Conservation (phyloP, 2,329 filamentous ascomycete genomes). For the Hypocrella siamensis region DNA sequence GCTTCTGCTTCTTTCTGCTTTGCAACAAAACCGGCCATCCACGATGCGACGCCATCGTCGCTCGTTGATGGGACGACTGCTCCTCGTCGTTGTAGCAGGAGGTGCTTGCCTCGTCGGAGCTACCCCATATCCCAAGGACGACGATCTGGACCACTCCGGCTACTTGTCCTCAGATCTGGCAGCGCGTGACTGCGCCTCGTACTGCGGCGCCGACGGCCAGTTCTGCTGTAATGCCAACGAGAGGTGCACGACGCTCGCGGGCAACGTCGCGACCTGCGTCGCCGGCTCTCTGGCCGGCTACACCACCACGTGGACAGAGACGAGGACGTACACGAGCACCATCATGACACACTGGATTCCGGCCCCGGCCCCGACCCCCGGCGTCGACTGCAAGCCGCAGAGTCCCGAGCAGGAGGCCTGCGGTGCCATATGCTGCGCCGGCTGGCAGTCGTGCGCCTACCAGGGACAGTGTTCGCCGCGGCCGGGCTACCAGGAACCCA, state of each 20-base stretch:
- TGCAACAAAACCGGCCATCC: no score
- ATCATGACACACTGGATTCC: constrained; percentile 32
- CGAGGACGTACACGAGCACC: constrained; percentile 43
- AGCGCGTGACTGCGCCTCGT: constrained; percentile 28
- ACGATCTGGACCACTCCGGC: constrained; percentile 29
- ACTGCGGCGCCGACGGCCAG: constrained; percentile 39
- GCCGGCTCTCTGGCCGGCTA: constrained; percentile 20
- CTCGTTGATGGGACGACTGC: no score
- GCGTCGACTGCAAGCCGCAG: constrained; percentile 32
- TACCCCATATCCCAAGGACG: constrained; percentile 33
- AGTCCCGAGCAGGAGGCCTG: constrained; percentile 44
- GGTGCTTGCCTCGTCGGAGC: constrained; percentile 14
- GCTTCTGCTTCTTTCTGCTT: no score
- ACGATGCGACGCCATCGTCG: no score
- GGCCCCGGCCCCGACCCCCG: constrained; percentile 26
- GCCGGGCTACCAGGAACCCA: constrained; percentile 26
- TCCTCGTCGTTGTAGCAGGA: background rate
- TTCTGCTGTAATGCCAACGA: constrained; percentile 36
- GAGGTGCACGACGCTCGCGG: constrained; percentile 32
- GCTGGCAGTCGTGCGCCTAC: constrained; percentile 49
- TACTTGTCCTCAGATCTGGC: no score
- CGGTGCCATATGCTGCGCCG: constrained; percentile 54
- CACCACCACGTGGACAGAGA: constrained; percentile 46
- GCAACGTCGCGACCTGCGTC: constrained; percentile 34
- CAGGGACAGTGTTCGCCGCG: constrained; percentile 42